These are phyloP conservation scores for Piper longum DNA, from an alignment of 164 flowering plant species.

Conservation along the genomic window DNA sequence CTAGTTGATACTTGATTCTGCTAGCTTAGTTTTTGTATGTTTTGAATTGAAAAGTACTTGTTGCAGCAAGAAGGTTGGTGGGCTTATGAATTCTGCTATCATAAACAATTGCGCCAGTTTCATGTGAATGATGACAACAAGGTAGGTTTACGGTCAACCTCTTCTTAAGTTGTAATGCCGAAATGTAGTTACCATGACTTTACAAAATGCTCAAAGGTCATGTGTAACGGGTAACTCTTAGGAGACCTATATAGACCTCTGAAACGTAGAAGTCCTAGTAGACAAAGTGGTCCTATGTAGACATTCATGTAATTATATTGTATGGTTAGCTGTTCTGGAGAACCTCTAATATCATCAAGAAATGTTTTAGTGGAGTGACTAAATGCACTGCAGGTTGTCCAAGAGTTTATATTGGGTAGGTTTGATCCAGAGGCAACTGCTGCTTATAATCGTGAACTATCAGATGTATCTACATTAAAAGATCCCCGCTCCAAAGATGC, in stretches of 20 bases:
- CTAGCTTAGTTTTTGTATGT: not conserved
- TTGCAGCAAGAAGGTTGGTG: slow-evolving; percentile 99
- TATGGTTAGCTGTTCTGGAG: not conserved
- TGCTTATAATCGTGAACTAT: slow-evolving; percentile 52
- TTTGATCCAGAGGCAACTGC: slow-evolving; percentile 83
- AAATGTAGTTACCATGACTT: no score
- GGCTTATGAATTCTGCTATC: slow-evolving; percentile 90
- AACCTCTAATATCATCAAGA: not conserved
- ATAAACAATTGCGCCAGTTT: slow-evolving; percentile 54
- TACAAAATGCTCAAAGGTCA: not conserved
- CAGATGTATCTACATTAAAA: slow-evolving; percentile 61
- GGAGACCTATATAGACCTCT: not conserved
- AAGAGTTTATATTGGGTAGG: slow-evolving; percentile 75
- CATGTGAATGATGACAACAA: slow-evolving; percentile 68
- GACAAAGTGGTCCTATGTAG: not conserved
- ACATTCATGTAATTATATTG: not conserved
- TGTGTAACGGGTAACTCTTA: no score
- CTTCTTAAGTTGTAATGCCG: no score
- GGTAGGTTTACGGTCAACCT: slow-evolving; percentile 24
- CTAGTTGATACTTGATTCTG: not conserved
- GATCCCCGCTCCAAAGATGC: slow-evolving; percentile 97
- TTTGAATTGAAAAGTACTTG: not conserved
- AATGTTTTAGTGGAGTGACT: not conserved
- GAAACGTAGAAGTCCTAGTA: not conserved
- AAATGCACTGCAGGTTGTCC: slow-evolving; percentile 43